Base-by-base conservation (phyloP, 2,329 filamentous ascomycete genomes). In the Hymenoscyphus repandus region DNA sequence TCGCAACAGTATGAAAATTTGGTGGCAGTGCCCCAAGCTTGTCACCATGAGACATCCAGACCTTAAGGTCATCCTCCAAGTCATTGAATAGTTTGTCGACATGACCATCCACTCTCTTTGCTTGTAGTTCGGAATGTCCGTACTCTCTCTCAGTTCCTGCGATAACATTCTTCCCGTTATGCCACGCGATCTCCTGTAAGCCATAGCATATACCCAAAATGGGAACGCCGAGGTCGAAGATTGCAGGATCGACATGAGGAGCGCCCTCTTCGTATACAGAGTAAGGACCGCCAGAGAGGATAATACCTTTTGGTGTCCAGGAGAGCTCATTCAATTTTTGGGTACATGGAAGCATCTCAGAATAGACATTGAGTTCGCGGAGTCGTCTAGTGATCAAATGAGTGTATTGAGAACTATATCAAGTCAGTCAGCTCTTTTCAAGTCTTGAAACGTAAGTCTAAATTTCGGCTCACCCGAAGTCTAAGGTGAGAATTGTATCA, bases 21-120 rank as follows among this genome's bases (percentile, higher is more conserved):
- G 84, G 73, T 7, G 91, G 91, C 36, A 96, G 74, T 49, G 78
- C 73, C 36, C 77, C 78, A 10, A 97, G 79, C 75, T 95, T 95
- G 71, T 96, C 90, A 52, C 83, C 85, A 68, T 97, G 92, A 59
- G 81, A 87, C 91, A 96, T 96, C 78, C 81, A 92, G 12, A 88
- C 74, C 52, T 86, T 77, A 62, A 88, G 76, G 46, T 80, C 73
- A 54, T 88, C 83, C 52, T 83, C 85, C 10, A 96, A 65, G 13
- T 83, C 88, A 27, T 81, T 76, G 69, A 96, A 96, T 18, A 97
- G 81, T 43, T 79, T 77, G 67, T 96, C 86, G 59, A 88, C 83
- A 63, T 90, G 83, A 43, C 73, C 68, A 56, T 74, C 70, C 45
- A 75, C 73, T 56, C 77, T 77, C 54, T 81, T 72, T 31, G 87